A percentile compares a stretch with the other conserved stretches of the same genome.
Conservation (phyloP, 2,329 filamentous ascomycete species). For the Ceratocystiopsis minuta region DNA sequence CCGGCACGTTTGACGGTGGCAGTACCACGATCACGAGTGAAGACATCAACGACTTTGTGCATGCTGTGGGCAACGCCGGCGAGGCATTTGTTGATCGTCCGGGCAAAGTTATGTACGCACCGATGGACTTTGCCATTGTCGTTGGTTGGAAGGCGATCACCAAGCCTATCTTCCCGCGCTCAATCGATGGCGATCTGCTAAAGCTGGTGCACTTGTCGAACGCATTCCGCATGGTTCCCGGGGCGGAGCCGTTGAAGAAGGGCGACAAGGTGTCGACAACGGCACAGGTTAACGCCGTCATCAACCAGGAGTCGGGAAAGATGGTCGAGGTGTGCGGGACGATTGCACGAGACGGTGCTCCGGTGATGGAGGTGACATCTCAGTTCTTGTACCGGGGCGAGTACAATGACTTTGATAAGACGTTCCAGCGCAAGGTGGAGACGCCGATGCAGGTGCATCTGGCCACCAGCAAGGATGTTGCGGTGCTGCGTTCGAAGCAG, state of each 20-base stretch:
- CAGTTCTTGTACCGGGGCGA: conserved; percentile 92
- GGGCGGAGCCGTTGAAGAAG: conserved; percentile 86
- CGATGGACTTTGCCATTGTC: conserved; percentile 99
- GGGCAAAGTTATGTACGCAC: conserved; percentile 82
- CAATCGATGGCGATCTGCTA: conserved; percentile 86
- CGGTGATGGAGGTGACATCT: conserved; percentile 96
- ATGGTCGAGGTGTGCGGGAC: conserved; percentile 99
- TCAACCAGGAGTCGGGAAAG: conserved; percentile 96
- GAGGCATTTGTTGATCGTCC: conserved; percentile 94
- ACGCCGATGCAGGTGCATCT: conserved; percentile 88
- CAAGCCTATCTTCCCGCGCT: conserved; percentile 94
- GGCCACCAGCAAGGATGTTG: conserved; percentile 74
- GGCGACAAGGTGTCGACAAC: conserved; percentile 84
- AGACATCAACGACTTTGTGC: conserved; percentile 96
- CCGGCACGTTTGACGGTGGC: conserved; percentile 79
- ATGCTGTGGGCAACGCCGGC: conserved; percentile 92
- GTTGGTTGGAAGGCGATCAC: conserved; percentile 98
- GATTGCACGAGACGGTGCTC: conserved; percentile 62
- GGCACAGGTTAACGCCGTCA: conserved; percentile 89
- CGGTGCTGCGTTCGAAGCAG: conserved; percentile 86
- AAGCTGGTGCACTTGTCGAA: conserved; percentile 96
- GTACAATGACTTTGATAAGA: conserved; percentile 92
- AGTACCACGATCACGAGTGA: conserved; percentile 73
- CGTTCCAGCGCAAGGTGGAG: conserved; percentile 94
- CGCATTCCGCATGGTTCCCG: conserved; percentile 94